phyloP scores from a whole-genome alignment of 2,329 filamentous ascomycete genomes.

The Aureobasidium sp. region DNA sequence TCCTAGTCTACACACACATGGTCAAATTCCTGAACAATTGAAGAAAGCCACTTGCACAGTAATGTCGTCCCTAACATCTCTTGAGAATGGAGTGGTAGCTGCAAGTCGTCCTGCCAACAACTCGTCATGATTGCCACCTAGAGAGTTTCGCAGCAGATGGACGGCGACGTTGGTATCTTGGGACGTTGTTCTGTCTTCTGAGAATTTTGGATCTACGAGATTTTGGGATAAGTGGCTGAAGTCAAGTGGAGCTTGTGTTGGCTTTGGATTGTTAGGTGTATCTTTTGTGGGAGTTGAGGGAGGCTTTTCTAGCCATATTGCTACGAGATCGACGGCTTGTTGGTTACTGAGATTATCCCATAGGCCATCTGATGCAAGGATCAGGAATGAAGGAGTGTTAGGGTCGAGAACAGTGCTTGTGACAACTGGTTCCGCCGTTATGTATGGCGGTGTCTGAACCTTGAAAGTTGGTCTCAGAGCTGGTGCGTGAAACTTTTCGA shows the following conservation, averaged over 20 bases:
- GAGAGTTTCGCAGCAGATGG: slow-evolving; percentile 46
- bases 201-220: slow-evolving; percentile 36
- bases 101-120: slow-evolving; percentile 36
- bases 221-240: slow-evolving; percentile 36
- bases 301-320: slow-evolving; percentile 47
- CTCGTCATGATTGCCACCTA: slow-evolving; percentile 41
- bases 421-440: slow-evolving; percentile 61
- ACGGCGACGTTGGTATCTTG: slow-evolving; percentile 45
- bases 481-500: slow-evolving; percentile 46
- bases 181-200: slow-evolving; percentile 31
- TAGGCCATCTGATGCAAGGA: slow-evolving; percentile 60
- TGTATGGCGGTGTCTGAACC: slow-evolving; percentile 54
- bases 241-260: slow-evolving; percentile 21
- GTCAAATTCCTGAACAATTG: not conserved
- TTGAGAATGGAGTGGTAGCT: slow-evolving; percentile 27
- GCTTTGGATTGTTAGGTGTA: slow-evolving; percentile 20
- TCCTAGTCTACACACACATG: too few relatives aligned
- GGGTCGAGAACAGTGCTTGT: slow-evolving; percentile 46
- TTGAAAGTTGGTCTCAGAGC: slow-evolving; percentile 34
- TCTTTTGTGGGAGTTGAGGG: slow-evolving; percentile 19
- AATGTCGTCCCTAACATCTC: slow-evolving; percentile 44
- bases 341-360: slow-evolving; percentile 39
- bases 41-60: slow-evolving; percentile 51
- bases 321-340: slow-evolving; percentile 33
- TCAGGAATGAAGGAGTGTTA: slow-evolving; percentile 48